Percentiles rank a stretch among this genome's conserved stretches.
phyloP scores from a whole-genome alignment of 192 early-diverging fungal genomes.

The Mortierella antarctica region DNA sequence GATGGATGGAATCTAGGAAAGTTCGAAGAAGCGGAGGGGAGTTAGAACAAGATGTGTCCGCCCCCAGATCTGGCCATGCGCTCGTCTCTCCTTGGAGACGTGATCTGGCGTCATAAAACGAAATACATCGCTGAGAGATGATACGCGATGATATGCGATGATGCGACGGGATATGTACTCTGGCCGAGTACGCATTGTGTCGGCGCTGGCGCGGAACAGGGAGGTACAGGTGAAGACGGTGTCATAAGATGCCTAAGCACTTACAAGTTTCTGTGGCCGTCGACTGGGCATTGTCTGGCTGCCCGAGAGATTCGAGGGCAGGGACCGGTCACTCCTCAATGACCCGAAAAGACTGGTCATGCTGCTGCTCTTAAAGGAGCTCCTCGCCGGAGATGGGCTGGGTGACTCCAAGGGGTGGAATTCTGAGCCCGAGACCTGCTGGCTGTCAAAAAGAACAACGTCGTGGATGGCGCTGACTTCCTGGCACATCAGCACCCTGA shows the following conservation, averaged over 20 bases:
- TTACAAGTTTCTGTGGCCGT: slow-evolving; percentile 31
- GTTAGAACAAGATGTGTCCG: not conserved
- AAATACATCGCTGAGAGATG: too few relatives aligned
- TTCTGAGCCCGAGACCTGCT: slow-evolving; percentile 37
- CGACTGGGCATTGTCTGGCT: slow-evolving; percentile 36
- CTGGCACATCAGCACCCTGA: slow-evolving; percentile 63
- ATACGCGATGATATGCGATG: too few relatives aligned
- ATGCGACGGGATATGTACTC: too few relatives aligned
- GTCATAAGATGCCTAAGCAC: not conserved
- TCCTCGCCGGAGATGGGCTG: slow-evolving; percentile 36
- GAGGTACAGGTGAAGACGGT: too few relatives aligned
- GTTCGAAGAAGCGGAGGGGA: not conserved
- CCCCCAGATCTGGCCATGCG: not conserved
- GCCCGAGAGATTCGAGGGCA: slow-evolving; percentile 38
- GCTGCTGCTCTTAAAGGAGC: slow-evolving; percentile 46
- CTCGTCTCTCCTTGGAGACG: not conserved
- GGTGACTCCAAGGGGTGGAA: slow-evolving; percentile 26
- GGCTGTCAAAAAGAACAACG: slow-evolving; percentile 59
- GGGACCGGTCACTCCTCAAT: slow-evolving; percentile 51
- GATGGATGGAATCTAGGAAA: slow-evolving; percentile 42
- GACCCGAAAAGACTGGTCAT: slow-evolving; percentile 46
- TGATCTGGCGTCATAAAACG: slow-evolving; percentile 27
- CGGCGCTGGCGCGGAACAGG: too few relatives aligned
- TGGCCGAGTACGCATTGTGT: too few relatives aligned
- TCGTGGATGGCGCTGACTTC: slow-evolving; percentile 59